These are phyloP conservation scores for Jaltomata sinuosa DNA, from an alignment of 257 asterid species.

Conservation along the genomic window DNA sequence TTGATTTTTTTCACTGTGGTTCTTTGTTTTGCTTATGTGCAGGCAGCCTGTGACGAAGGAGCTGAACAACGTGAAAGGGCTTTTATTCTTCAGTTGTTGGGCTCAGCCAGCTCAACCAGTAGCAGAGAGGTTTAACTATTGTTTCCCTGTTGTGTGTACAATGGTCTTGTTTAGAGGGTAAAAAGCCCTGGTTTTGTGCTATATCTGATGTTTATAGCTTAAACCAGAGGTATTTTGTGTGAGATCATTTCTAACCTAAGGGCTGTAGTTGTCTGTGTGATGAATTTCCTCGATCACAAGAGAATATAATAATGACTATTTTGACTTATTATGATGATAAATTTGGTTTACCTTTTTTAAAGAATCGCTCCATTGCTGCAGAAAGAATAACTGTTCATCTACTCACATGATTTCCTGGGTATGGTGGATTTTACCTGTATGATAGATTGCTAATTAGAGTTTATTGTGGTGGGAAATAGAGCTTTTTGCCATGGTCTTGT, in stretches of 20 bases:
- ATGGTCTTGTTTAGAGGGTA: not conserved
- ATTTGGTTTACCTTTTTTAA: not conserved
- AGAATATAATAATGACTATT: not conserved
- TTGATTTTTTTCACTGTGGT: not conserved
- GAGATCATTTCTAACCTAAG: not conserved
- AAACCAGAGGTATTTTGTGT: not conserved
- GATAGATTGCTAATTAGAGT: not conserved
- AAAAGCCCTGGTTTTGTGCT: not conserved
- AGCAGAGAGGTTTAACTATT: conserved; percentile 49
- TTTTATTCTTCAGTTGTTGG: conserved; percentile 67
- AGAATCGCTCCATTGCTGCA: not conserved
- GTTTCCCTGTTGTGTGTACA: conserved; percentile 9
- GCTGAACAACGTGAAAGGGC: conserved; percentile 72
- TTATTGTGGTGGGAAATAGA: not conserved
- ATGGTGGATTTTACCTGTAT: not conserved
- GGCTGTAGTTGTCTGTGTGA: not conserved
- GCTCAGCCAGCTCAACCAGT: conserved; percentile 28
- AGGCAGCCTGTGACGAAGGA: conserved; percentile 81
- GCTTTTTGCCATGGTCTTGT: not conserved
- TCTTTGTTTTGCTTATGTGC: conserved; percentile 22
- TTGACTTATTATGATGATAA: not conserved
- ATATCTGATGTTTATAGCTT: not conserved
- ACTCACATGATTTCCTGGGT: not conserved
- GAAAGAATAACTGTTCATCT: not conserved
- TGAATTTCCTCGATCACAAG: not conserved